Base-by-base conservation (phyloP, 345 rosid genomes). In the Lenwebbia sp. region DNA sequence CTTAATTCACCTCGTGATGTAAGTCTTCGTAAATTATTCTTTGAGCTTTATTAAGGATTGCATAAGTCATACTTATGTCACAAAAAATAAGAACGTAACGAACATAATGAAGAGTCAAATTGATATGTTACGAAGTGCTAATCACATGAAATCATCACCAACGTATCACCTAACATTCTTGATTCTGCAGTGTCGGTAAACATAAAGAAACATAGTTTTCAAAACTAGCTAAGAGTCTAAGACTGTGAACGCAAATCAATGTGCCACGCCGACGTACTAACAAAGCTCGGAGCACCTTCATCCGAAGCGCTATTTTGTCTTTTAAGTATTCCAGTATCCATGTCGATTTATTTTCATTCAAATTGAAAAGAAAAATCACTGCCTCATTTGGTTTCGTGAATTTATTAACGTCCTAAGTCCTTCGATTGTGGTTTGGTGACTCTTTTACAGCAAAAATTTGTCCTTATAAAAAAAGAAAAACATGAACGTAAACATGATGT, bases 181-280 rank as follows among this genome's bases (percentile, higher is more conserved):
- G 23, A 37, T 37, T 70, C 3, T 5, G 11, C 0, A 0, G 7
- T 1, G 1, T 19, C 0, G 10, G 0, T 22, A 17, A 0, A 17
- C 41, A 30, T 15, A 54, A 54, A 54, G 25, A 54, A 54, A 9
- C 57, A 7, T 2, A 54, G 25, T 22, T 21, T 54, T 54, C 10
- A 22, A 54, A 54, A 49, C 13, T 49, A 3, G 13, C 13, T 2
- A 54, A 54, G 25, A 54, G 56, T 54, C 56, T 7, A 21, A 21
- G 56, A 54, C 56, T 8, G 10, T 21, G 25, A 7, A 56, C 4
- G 6, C 13, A n/a, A 23, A 10, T 23, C 60, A 55, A 55, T 23
- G 58, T 55, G 58, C 12, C 26, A 8, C 0, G 58, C 12, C 4
- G 58, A 55, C 26, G 9, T 22, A 62, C 41, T 37, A 0, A 17